Conservation (phyloP, 352 stramenopile genomes). For the Chloridella minuta region DNA sequence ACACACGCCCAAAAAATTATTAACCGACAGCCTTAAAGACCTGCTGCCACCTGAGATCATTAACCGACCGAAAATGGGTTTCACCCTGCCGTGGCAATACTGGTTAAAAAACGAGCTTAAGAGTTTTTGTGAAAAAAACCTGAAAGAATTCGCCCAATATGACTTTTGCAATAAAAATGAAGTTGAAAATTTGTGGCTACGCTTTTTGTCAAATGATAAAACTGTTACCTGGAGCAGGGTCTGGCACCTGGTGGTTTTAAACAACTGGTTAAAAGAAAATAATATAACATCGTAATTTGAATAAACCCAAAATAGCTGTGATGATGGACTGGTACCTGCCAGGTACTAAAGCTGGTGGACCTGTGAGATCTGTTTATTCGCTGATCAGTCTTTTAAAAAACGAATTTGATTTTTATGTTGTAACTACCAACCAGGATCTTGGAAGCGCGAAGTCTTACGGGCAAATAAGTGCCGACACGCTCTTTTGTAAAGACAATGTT, state of each 20-base stretch:
- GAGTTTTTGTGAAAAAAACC: not conserved
- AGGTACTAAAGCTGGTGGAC: not conserved
- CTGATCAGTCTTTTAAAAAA: not conserved
- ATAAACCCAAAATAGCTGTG: not conserved
- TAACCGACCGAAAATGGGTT: not conserved
- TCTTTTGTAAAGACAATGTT: not conserved
- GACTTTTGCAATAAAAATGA: not conserved
- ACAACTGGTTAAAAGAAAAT: not conserved
- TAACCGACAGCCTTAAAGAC: not conserved
- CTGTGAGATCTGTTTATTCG: not conserved
- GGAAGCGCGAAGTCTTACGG: not conserved
- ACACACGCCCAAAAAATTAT: not conserved
- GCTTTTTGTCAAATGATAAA: not conserved
- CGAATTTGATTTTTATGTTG: not conserved
- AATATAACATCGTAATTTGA: not conserved
- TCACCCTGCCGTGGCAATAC: not conserved
- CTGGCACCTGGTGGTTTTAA: not conserved
- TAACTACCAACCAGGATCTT: not conserved
- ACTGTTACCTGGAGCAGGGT: not conserved
- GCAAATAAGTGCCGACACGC: not conserved
- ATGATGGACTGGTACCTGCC: not conserved
- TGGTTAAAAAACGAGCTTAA: not conserved
- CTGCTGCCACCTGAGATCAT: not conserved
- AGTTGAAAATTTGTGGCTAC: not conserved
- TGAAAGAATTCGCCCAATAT: not conserved